Conservation (phyloP, 495 filamentous ascomycete species). For the Peziza echinospora region DNA sequence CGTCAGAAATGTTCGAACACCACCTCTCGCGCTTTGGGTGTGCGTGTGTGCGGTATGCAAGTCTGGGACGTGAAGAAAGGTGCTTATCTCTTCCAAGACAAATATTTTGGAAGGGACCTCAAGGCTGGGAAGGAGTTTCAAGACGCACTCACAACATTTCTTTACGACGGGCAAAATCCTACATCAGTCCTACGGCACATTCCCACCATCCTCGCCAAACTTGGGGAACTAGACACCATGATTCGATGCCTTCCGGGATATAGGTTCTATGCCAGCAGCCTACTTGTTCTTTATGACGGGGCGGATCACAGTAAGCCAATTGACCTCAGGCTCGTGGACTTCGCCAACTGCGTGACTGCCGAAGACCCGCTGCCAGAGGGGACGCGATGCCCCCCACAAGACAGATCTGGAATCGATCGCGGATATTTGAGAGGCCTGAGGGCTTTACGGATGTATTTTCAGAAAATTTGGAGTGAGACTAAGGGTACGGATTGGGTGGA, state of each 20-base stretch:
- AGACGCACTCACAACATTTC: conserved; percentile 64
- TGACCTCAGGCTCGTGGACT: conserved; percentile 92
- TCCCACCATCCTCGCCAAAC: conserved; percentile 62
- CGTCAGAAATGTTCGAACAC: conserved; percentile 78
- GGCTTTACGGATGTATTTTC: conserved; percentile 63
- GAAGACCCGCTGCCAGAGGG: conserved; percentile 43
- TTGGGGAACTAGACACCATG: conserved; percentile 60
- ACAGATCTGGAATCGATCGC: conserved; percentile 59
- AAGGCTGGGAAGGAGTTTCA: conserved; percentile 84
- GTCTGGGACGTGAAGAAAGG: conserved; percentile 75
- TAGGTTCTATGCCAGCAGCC: conserved; percentile 85
- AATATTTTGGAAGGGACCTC: conserved; percentile 81
- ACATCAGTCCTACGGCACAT: conserved; percentile 62
- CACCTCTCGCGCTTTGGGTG: conserved; percentile 76
- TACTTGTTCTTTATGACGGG: conserved; percentile 86
- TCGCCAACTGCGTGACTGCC: conserved; percentile 88
- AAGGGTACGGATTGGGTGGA: neutral
- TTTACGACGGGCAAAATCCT: conserved; percentile 75
- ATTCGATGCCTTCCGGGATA: conserved; percentile 61
- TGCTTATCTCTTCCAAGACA: conserved; percentile 77
- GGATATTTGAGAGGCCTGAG: conserved; percentile 77
- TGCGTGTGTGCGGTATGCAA: conserved; percentile 87
- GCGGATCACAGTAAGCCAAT: conserved; percentile 31
- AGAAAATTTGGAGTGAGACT: conserved; percentile 57
- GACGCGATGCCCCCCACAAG: conserved; percentile 56